Conservation (phyloP, 805 yeast species). For the Metschnikowia anglica region DNA sequence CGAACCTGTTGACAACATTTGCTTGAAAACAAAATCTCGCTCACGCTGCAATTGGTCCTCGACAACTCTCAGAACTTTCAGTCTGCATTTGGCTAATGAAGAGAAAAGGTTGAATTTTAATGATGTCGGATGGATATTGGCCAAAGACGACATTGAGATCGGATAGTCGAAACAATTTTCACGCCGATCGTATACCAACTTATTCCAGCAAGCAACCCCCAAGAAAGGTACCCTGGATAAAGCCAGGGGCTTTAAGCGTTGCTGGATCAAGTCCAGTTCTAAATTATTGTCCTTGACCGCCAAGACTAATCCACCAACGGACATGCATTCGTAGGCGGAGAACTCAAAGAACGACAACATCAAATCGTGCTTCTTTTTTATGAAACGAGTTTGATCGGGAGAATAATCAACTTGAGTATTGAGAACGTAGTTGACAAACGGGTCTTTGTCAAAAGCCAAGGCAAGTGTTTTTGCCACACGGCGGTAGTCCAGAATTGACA, state of each 20-base stretch:
- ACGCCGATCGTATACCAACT: conserved; percentile 24
- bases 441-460: conserved; percentile 54
- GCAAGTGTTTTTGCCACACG: conserved; percentile 55
- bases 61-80: conserved; percentile 50
- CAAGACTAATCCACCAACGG: conserved; percentile 50
- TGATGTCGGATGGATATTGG: conserved; percentile 30
- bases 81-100: conserved; percentile 47
- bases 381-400: conserved; percentile 17
- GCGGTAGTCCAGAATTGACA: conserved; percentile 42
- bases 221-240: conserved; percentile 42
- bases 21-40: conserved; percentile 40
- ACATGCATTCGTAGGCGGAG: conserved; percentile 50
- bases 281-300: conserved; percentile 49
- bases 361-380: conserved; percentile 40
- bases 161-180: conserved; percentile 25
- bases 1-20: conserved; percentile 24
- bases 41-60: conserved; percentile 45
- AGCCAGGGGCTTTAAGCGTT: conserved; percentile 26
- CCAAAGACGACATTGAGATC: conserved; percentile 22
- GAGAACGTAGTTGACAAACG: conserved; percentile 49
- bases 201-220: conserved; percentile 53
- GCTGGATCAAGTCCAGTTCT: conserved; percentile 32
- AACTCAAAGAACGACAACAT: conserved; percentile 54
- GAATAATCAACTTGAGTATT: conserved; percentile 29
- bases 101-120: conserved; percentile 39